Percentiles rank a stretch among this genome's conserved stretches.
These are phyloP conservation scores for Sugiyamaella qingdaonensis DNA, from an alignment of 805 yeast genomes.

Conservation along the genomic window DNA sequence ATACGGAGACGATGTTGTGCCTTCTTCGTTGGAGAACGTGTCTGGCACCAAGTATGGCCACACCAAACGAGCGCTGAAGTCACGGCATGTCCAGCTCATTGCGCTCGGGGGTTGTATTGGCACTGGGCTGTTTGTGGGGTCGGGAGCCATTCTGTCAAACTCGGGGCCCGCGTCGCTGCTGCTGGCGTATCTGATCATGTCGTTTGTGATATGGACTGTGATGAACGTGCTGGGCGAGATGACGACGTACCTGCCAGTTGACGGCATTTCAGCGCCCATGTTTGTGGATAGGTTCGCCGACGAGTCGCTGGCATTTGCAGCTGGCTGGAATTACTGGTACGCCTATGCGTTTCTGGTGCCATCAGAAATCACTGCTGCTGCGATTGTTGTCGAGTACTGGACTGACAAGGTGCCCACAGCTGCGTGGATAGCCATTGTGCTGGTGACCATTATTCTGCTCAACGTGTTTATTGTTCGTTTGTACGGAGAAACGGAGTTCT, in stretches of 20 bases:
- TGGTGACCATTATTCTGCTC: slow-evolving; percentile 40
- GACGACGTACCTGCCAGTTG: slow-evolving; percentile 51
- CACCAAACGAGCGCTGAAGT: slow-evolving; percentile 39
- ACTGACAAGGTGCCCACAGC: slow-evolving; percentile 46
- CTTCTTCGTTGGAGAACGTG: neutral
- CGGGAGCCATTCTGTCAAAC: slow-evolving; percentile 54
- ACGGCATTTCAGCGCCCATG: slow-evolving; percentile 62
- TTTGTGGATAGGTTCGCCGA: slow-evolving; percentile 58
- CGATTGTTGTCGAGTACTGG: slow-evolving; percentile 45
- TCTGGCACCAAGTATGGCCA: slow-evolving; percentile 12
- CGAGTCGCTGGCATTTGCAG: slow-evolving; percentile 54
- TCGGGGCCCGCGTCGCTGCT: slow-evolving; percentile 75
- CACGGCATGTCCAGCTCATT: slow-evolving; percentile 66
- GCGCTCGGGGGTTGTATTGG: slow-evolving; percentile 78
- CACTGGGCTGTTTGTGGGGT: slow-evolving; percentile 72
- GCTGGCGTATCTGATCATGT: slow-evolving; percentile 58
- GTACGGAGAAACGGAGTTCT: slow-evolving; percentile 56
- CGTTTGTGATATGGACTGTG: slow-evolving; percentile 59
- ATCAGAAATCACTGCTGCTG: slow-evolving; percentile 42
- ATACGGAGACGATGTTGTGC: slow-evolving; percentile 1
- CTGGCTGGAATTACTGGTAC: slow-evolving; percentile 49
- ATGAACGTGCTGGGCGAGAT: slow-evolving; percentile 59
- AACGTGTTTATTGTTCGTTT: slow-evolving; percentile 49
- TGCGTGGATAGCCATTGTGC: slow-evolving; percentile 49
- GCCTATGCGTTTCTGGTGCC: slow-evolving; percentile 46